Evolutionary conservation across 768 basidiomycete genomes (phyloP).

Genomic region (Calocybe gangraenosa): DNA sequence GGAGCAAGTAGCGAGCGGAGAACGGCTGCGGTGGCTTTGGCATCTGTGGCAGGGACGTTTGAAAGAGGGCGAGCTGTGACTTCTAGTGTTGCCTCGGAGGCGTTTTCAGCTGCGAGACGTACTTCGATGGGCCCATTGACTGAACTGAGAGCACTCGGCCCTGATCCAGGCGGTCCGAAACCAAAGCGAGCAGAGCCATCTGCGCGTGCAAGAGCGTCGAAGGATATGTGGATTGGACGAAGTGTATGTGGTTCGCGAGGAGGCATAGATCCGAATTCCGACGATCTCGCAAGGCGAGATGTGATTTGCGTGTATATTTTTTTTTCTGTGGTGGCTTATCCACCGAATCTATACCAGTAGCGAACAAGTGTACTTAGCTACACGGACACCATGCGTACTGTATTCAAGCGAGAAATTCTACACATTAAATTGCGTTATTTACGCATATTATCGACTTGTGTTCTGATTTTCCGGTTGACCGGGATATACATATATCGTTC

Average conservation of each 20-base stretch:
- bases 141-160: constrained; percentile 55
- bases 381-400: too few relatives aligned
- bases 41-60: constrained; percentile 63
- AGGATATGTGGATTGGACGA: constrained; percentile 40
- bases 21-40: constrained; percentile 52
- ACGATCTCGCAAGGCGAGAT: too few relatives aligned
- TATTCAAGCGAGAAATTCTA: too few relatives aligned
- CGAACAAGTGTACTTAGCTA: too few relatives aligned
- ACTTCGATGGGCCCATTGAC: constrained; percentile 81
- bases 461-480: too few relatives aligned
- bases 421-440: too few relatives aligned
- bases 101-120: constrained; percentile 61
- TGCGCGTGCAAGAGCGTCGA: constrained; percentile 61
- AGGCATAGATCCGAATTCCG: too few relatives aligned
- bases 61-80: constrained; percentile 67
- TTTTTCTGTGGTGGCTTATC: too few relatives aligned
- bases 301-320: too few relatives aligned
- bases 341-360: too few relatives aligned
- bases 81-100: constrained; percentile 73
- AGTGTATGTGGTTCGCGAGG: constrained; percentile 13
- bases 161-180: constrained; percentile 40
- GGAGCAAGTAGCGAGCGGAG: constrained; percentile 59
- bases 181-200: constrained; percentile 76
- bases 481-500: too few relatives aligned
- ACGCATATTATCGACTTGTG: too few relatives aligned